Evolutionary conservation across 306 rosid species (phyloP), one percentile per base, ranked within the genome.

Genomic region (Sindora glabra): DNA sequence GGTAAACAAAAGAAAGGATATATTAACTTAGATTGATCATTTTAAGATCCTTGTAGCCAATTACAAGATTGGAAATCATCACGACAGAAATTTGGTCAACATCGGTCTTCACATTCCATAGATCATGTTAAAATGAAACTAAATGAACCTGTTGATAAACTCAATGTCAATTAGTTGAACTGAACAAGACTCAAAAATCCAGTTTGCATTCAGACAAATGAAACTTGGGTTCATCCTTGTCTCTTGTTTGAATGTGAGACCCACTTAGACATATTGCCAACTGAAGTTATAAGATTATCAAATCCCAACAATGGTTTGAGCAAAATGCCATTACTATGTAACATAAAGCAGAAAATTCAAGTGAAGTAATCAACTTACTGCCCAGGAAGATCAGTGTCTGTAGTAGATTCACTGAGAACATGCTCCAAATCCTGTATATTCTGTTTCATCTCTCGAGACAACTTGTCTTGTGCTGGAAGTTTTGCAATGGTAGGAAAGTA

Each of bases 381-480:
- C 62, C 83, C 74, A 47, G 96, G 96, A 76, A 92, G 96, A 83
- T 88, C 96, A 26, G 72, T 86, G 74, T 92, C 98, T 32, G 92
- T 74, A 27, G 94, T 78, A 60, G 87, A 70, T 81, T 92, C 98
- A 83, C 98, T 92, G 38, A 92, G 82, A 68, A 92, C 75, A 38
- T 74, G 87, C 87, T 92, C 98, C 77, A 92, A 70, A 53, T 92
- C 98, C 75, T 92, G 98, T 69, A 92, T 92, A 67, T 75, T 88
- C 79, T 81, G 96, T 67, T 64, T 92, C 81, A 92, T n/a, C 66
- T 88, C 83, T 36, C 83, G 83, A 68, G 96, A 77, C 76, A 92
- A 74, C 75, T 79, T 76, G 67, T 81, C 88, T 39, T 88, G 95
- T 45, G 79, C 53, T 59, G 81, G 86, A 55, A 92, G 88, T 78